Evolutionary conservation across 768 basidiomycete species (phyloP).

Genomic region (Pilatotrama ljubarskyi): DNA sequence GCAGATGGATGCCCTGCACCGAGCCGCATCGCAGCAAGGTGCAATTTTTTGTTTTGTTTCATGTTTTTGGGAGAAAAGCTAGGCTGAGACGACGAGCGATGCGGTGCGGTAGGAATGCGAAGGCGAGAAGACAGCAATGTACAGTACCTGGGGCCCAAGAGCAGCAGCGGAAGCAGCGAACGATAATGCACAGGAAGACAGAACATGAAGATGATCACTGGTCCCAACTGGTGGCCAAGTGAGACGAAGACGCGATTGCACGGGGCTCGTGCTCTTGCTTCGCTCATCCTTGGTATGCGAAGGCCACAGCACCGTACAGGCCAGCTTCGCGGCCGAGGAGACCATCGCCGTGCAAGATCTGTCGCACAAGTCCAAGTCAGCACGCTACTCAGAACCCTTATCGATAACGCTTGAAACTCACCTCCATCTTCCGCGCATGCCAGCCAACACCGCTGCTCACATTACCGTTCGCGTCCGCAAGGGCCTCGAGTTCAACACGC

Average conservation of each 20-base stretch:
- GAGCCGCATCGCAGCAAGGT: background rate
- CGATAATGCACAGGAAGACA: background rate
- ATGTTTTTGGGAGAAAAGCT: background rate
- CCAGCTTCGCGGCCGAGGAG: constrained; percentile 93
- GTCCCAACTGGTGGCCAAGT: no score
- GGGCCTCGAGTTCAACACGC: constrained; percentile 65
- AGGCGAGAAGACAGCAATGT: background rate
- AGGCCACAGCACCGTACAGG: constrained; percentile 90
- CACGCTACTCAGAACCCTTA: background rate
- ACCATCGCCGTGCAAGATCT: constrained; percentile 87
- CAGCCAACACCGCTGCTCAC: constrained; percentile 92
- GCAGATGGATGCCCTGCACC: background rate
- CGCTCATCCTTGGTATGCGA: constrained; percentile 87
- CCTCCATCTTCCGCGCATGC: constrained; percentile 98
- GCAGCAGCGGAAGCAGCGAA: background rate
- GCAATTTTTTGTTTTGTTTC: background rate
- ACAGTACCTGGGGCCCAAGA: background rate
- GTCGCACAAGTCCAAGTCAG: constrained; percentile 6
- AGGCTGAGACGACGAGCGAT: background rate
- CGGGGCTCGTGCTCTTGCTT: background rate
- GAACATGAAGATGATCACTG: background rate
- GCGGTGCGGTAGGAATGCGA: background rate
- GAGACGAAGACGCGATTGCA: background rate
- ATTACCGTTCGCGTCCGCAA: constrained; percentile 82
- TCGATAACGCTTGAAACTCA: constrained; percentile 37